Evolutionary conservation across 495 filamentous ascomycete genomes (phyloP), one percentile per base, ranked within the genome.

Genomic region (Margaritispora aquatica): DNA sequence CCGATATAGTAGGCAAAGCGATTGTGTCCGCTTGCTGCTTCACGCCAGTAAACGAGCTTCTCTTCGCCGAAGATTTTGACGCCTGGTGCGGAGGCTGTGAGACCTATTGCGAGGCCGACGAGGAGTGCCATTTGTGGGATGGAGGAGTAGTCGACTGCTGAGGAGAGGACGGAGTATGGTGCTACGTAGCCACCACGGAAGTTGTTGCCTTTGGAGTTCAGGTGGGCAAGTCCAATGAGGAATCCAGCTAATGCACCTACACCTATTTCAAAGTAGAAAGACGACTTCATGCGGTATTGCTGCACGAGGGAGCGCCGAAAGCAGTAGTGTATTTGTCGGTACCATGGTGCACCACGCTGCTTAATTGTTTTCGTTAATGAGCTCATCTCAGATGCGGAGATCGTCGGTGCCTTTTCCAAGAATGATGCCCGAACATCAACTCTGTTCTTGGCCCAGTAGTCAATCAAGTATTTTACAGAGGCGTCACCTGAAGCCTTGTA

Each of bases 41-140:
- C 80, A 1, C 80, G 76, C 26, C 70, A 70, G 58, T 78, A 80
- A 31, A 80, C 70, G 15, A 79, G 64, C 66, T 80, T 77, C 64
- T 85, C 80, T 54, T 84, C 80, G 8, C 79, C 81, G 63, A 83
- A 84, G 47, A 79, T 69, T 54, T 73, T 74, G 31, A 84, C 80
- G 7, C 75, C 79, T 1, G 82, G 77, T 0, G 81, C 75, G 26
- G 73, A 74, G 13, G 79, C 73, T 2, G 77, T 75, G 3, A 82
- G 75, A n/a, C 81, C 77, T 34, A 82, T 79, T 8, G 80, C 75
- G 36, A 85, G 74, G 53, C 68, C 74, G 17, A 68, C 71, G 1
- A 84, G 68, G 1, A 83, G 68, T 0, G 74, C 77, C 20, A 82
- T 67, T 57, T 82, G 69, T 11, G 79, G 74, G 9, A 79, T 71